A percentile compares a stretch with the other conserved stretches of the same genome.
These are phyloP conservation scores for Saccharomyces uvarum DNA, from an alignment of 1,139 yeast species.

Conservation along the genomic window DNA sequence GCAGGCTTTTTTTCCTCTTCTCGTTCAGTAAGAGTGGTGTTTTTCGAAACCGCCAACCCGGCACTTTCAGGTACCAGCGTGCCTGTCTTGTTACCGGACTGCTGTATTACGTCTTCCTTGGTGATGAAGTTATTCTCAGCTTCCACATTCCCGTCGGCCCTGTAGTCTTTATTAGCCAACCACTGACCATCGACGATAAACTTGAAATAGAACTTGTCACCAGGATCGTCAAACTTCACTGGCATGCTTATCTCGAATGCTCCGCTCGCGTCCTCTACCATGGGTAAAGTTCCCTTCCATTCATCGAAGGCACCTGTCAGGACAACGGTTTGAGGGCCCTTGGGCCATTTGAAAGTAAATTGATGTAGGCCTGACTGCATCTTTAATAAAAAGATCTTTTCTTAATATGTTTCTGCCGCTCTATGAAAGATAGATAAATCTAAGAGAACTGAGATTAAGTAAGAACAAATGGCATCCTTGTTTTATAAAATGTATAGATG, in stretches of 20 bases:
- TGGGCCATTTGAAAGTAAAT: constrained; percentile 43
- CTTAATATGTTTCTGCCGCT: background rate
- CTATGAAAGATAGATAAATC: background rate
- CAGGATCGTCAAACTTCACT: constrained; percentile 35
- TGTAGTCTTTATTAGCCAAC: constrained; percentile 44
- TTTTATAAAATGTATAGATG: background rate
- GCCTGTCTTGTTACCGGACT: constrained; percentile 3
- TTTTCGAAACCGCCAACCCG: constrained; percentile 3
- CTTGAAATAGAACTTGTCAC: constrained; percentile 49
- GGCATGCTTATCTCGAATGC: constrained; percentile 52
- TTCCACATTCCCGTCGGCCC: constrained; percentile 43
- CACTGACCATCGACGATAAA: constrained; percentile 72
- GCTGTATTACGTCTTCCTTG: constrained; percentile 22
- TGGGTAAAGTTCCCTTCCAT: constrained; percentile 56
- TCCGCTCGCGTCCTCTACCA: constrained; percentile 55
- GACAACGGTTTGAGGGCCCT: constrained; percentile 62
- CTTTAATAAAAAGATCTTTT: background rate
- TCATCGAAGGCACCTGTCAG: constrained; percentile 74
- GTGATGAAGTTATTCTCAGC: constrained; percentile 54
- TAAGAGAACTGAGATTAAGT: background rate
- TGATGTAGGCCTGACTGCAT: constrained; percentile 3
- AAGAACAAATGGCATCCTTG: background rate
- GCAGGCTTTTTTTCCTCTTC: background rate
- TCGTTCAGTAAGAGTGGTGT: background rate
- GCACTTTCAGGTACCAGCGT: constrained; percentile 8